Conservation (phyloP, 1,139 yeast genomes). For the Hyphopichia buzzinii region DNA sequence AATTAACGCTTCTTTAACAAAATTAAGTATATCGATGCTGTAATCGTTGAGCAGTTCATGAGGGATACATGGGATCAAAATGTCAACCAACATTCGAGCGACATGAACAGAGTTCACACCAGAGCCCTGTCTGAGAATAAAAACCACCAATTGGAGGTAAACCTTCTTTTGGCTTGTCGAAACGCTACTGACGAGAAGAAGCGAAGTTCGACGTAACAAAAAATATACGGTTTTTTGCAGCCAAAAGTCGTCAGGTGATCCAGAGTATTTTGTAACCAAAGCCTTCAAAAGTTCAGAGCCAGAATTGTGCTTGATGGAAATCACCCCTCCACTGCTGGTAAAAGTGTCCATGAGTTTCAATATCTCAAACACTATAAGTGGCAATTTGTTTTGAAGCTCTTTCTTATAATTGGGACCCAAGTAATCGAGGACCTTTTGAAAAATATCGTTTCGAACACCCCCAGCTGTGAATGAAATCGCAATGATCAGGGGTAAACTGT, state of each 20-base stretch:
- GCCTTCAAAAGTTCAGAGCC: slow-evolving; percentile 21
- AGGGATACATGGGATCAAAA: slow-evolving; percentile 19
- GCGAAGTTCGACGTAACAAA: slow-evolving; percentile 31
- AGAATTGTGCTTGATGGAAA: slow-evolving; percentile 25
- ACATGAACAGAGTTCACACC: slow-evolving; percentile 14
- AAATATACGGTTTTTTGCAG: slow-evolving; percentile 31
- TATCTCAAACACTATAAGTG: slow-evolving; percentile 20
- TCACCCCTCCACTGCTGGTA: slow-evolving; percentile 7
- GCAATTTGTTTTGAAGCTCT: slow-evolving; percentile 16
- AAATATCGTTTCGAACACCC: slow-evolving; percentile 41
- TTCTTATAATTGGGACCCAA: slow-evolving; percentile 14
- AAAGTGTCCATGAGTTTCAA: slow-evolving; percentile 43
- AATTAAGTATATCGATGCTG: too few species aligned
- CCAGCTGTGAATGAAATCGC: slow-evolving; percentile 46
- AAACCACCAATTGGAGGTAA: slow-evolving; percentile 38
- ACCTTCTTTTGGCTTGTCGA: slow-evolving; percentile 20
- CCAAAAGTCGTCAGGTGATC: slow-evolving; percentile 33
- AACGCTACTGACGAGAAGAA: slow-evolving; percentile 19
- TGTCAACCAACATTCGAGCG: slow-evolving; percentile 17
- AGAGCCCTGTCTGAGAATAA: slow-evolving; percentile 30
- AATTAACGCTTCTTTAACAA: too few species aligned
- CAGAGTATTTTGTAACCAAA: slow-evolving; percentile 18
- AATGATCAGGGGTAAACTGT: slow-evolving; percentile 34
- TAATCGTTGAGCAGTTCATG: slow-evolving; percentile 20
- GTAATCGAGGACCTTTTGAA: slow-evolving; percentile 15